These are phyloP conservation scores for Ciborinia camelliae DNA, from an alignment of 2,329 filamentous ascomycete genomes.

Conservation along the genomic window DNA sequence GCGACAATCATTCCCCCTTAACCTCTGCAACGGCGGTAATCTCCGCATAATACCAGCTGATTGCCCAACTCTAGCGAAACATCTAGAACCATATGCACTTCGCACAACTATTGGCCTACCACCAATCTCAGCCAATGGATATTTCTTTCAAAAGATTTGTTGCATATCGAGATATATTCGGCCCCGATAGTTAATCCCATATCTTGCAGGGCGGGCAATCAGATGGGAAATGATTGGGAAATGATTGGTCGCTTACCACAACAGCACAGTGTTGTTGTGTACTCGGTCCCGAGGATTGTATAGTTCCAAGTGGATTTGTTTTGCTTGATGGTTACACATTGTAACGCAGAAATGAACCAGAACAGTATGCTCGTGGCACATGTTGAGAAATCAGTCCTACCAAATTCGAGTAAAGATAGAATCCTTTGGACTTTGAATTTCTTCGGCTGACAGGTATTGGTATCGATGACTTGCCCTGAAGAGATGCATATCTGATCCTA, in stretches of 20 bases:
- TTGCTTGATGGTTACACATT: not conserved
- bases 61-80: not conserved
- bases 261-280: not conserved
- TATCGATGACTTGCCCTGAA: not conserved
- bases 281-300: not conserved
- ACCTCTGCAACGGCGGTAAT: not conserved
- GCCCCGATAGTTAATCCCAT: not conserved
- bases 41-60: not conserved
- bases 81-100: not conserved
- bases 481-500: too few relatives aligned
- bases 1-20: not conserved
- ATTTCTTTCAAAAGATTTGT: not conserved
- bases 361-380: not conserved
- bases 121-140: not conserved
- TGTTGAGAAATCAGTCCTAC: not conserved
- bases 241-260: constrained; percentile 4
- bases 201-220: not conserved
- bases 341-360: not conserved
- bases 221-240: constrained; percentile 1
- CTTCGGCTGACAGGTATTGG: not conserved
- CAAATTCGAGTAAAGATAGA: not conserved
- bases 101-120: not conserved
- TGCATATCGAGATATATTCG: constrained; percentile 14
- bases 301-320: not conserved
- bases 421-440: not conserved